These are phyloP conservation scores for Forsythia viridissima DNA, from an alignment of 257 asterid species.

Conservation along the genomic window DNA sequence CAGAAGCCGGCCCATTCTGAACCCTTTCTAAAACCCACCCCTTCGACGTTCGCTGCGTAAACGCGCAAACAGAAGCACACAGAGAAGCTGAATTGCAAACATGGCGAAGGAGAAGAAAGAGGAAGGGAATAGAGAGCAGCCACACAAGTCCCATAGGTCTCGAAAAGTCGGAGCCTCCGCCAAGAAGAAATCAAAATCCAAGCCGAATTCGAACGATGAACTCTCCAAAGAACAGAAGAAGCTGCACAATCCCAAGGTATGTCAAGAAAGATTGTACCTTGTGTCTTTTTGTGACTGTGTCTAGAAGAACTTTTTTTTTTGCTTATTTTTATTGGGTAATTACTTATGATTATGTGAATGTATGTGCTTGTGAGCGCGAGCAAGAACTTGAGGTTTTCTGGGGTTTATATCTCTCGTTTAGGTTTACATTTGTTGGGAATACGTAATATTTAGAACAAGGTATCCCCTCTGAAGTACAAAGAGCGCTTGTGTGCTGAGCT, in stretches of 20 bases:
- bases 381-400: not conserved
- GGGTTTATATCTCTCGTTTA: not conserved
- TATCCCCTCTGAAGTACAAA: not conserved
- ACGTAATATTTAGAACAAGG: not conserved
- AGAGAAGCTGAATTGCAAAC: not conserved
- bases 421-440: not conserved
- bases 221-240: slow-evolving; percentile 58
- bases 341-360: slow-evolving; percentile 15
- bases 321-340: not conserved
- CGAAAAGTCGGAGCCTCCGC: slow-evolving; percentile 79
- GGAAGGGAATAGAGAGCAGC: slow-evolving; percentile 43
- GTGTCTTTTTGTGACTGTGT: not conserved
- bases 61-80: not conserved
- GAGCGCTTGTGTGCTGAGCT: not conserved
- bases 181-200: slow-evolving; percentile 62
- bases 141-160: slow-evolving; percentile 74
- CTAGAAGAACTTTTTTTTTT: not conserved
- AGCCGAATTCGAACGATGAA: slow-evolving; percentile 35
- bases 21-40: not conserved
- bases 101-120: slow-evolving; percentile 31
- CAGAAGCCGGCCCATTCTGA: not conserved
- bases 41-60: not conserved
- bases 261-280: not conserved
- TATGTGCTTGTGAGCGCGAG: slow-evolving; percentile 8
- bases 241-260: slow-evolving; percentile 60